Conservation (phyloP, 2,329 filamentous ascomycete genomes). For the Verticillium dahliae region DNA sequence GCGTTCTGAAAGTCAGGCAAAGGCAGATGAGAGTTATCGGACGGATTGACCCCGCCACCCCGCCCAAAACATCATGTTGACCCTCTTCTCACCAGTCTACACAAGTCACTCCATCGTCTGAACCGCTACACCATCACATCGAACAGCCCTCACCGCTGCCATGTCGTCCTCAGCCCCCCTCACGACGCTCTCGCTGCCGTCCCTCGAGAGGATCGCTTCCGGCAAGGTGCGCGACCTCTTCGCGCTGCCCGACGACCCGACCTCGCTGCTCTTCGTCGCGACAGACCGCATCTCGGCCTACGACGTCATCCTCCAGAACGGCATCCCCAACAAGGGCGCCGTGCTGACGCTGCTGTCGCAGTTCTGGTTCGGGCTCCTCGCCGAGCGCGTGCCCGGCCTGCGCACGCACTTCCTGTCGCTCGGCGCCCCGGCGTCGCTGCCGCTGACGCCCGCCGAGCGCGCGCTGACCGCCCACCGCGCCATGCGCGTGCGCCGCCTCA, state of each 20-base stretch:
- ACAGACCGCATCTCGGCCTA: constrained; percentile 93
- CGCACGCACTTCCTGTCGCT: constrained; percentile 46
- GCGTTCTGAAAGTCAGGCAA: too few relatives aligned
- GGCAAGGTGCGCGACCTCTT: constrained; percentile 81
- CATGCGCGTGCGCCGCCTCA: constrained; percentile 71
- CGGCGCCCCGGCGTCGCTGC: constrained; percentile 25
- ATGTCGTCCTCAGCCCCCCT: constrained; percentile 11
- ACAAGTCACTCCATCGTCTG: not conserved
- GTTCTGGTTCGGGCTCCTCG: constrained; percentile 48
- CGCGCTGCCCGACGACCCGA: constrained; percentile 50
- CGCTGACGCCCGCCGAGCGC: constrained; percentile 33
- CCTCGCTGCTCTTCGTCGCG: constrained; percentile 73
- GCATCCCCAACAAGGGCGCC: constrained; percentile 46
- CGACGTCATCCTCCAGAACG: constrained; percentile 82
- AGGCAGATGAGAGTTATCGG: too few relatives aligned
- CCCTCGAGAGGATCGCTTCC: constrained; percentile 18
- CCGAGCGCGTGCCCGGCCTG: constrained; percentile 36
- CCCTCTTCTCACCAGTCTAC: not conserved
- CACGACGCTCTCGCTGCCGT: constrained; percentile 9
- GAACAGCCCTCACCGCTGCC: not conserved
- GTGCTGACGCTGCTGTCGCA: constrained; percentile 38
- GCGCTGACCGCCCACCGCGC: constrained; percentile 54
- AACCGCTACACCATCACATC: not conserved
- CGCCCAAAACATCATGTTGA: not conserved
- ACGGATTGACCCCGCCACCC: not conserved